A percentile compares a stretch with the other conserved stretches of the same genome.
Conservation (phyloP, 345 rosid species). For the Crucihimalaya himalaica region DNA sequence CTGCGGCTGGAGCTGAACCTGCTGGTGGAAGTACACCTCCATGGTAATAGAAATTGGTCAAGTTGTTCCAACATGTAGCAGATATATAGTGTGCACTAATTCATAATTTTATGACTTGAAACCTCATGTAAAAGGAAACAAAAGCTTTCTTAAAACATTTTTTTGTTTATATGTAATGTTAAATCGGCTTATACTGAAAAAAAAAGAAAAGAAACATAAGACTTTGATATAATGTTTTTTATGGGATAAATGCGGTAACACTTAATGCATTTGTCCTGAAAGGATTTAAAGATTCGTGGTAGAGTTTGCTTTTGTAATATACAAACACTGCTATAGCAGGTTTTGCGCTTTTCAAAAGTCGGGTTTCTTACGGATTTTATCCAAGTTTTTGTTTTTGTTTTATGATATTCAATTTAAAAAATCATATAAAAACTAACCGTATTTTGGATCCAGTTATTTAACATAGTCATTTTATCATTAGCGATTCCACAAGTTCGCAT, state of each 20-base stretch:
- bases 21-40: not conserved
- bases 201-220: not conserved
- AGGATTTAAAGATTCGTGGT: not conserved
- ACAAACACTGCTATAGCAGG: too few species aligned
- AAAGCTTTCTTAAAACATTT: not conserved
- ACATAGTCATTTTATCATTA: too few species aligned
- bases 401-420: too few species aligned
- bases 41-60: not conserved
- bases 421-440: too few species aligned
- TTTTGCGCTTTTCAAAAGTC: too few species aligned
- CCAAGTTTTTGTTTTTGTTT: not conserved
- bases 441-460: too few species aligned
- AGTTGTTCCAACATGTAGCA: not conserved
- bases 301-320: too few species aligned
- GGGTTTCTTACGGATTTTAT: too few species aligned
- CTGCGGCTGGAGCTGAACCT: too few species aligned
- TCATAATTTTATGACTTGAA: constrained; percentile 1
- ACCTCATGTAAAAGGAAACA: constrained; percentile 4
- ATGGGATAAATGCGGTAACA: too few species aligned
- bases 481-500: too few species aligned
- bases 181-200: not conserved
- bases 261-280: constrained; percentile 3
- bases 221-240: not conserved
- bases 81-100: not conserved
- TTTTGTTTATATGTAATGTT: not conserved